A percentile compares a stretch with the other conserved stretches of the same genome.
Evolutionary conservation across 352 stramenopile species (phyloP).

Genomic region (Lagenidium sp.): DNA sequence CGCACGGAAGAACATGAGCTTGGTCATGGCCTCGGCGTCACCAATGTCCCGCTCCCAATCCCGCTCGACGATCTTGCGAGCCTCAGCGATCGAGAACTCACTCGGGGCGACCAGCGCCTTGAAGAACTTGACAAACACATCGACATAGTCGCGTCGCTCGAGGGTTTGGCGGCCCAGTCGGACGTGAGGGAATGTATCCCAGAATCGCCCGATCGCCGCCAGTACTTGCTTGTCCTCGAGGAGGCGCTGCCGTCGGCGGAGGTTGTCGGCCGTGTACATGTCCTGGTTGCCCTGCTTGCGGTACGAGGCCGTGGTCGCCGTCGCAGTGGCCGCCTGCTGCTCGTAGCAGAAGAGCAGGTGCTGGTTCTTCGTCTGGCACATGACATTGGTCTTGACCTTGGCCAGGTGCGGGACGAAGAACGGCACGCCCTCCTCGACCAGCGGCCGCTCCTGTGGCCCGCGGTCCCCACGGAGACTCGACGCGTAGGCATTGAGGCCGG

Average conservation of each 20-base stretch:
- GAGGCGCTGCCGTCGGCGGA: constrained; percentile 41
- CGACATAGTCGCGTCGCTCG: constrained; percentile 45
- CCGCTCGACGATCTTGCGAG: constrained; percentile 61
- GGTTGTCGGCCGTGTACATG: constrained; percentile 65
- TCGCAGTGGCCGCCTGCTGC: constrained; percentile 1
- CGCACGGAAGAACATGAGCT: constrained; percentile 41
- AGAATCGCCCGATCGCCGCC: constrained; percentile 48
- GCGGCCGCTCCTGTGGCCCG: constrained; percentile 6
- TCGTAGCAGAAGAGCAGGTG: constrained; percentile 32
- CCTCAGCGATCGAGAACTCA: constrained; percentile 66
- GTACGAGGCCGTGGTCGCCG: constrained; percentile 20
- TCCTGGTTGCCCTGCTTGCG: constrained; percentile 63
- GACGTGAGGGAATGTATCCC: constrained; percentile 59
- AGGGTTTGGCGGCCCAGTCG: constrained; percentile 35
- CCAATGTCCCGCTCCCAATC: constrained; percentile 61
- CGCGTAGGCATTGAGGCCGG: constrained; percentile 8
- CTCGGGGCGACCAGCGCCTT: constrained; percentile 63
- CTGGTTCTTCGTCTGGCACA: constrained; percentile 22
- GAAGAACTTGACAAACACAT: constrained; percentile 80
- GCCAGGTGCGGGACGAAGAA: constrained; percentile 33
- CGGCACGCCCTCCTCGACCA: constrained; percentile 11
- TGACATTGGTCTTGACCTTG: constrained; percentile 35
- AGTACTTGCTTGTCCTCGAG: constrained; percentile 37
- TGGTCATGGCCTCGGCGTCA: constrained; percentile 36
- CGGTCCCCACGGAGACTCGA: constrained; percentile 16